phyloP scores from a whole-genome alignment of 805 yeast genomes.

The Metschnikowia continentalis region DNA sequence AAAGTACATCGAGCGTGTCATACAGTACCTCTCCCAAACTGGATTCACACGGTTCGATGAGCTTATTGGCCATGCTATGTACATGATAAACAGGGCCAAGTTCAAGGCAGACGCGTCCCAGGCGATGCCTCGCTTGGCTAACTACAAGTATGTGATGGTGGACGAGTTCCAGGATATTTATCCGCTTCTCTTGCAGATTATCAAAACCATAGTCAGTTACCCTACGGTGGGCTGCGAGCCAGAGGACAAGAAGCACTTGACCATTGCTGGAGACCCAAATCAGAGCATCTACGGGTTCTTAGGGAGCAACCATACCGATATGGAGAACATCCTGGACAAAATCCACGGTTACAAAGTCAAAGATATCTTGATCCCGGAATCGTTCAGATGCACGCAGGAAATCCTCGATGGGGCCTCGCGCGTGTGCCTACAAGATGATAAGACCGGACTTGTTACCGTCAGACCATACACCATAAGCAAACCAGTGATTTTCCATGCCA shows the following conservation, averaged over 20 bases:
- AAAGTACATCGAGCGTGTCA: slow-evolving; percentile 24
- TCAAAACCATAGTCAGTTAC: slow-evolving; percentile 35
- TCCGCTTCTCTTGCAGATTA: slow-evolving; percentile 43
- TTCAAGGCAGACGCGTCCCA: not conserved
- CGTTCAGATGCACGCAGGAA: slow-evolving; percentile 61
- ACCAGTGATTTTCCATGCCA: slow-evolving; percentile 9
- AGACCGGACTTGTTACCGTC: slow-evolving; percentile 3
- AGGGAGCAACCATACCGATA: slow-evolving; percentile 44
- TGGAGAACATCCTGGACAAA: slow-evolving; percentile 21
- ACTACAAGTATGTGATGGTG: slow-evolving; percentile 43
- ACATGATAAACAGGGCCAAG: slow-evolving; percentile 19
- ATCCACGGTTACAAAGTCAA: slow-evolving; percentile 20
- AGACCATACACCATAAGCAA: slow-evolving; percentile 2
- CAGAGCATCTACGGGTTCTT: slow-evolving; percentile 69
- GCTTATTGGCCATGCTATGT: slow-evolving; percentile 29
- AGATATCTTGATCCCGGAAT: slow-evolving; percentile 42
- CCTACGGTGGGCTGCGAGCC: slow-evolving; percentile 20
- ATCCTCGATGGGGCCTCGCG: slow-evolving; percentile 43
- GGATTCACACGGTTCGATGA: slow-evolving; percentile 37
- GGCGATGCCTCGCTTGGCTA: slow-evolving; percentile 18
- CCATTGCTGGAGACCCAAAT: slow-evolving; percentile 67
- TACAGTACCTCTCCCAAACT: slow-evolving; percentile 27
- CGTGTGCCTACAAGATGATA: slow-evolving; percentile 8
- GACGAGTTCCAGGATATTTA: slow-evolving; percentile 77
- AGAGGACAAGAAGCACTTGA: slow-evolving; percentile 43